Evolutionary conservation across 1,284 basidiomycete genomes (phyloP).

Genomic region (Melampsora larici-populina): DNA sequence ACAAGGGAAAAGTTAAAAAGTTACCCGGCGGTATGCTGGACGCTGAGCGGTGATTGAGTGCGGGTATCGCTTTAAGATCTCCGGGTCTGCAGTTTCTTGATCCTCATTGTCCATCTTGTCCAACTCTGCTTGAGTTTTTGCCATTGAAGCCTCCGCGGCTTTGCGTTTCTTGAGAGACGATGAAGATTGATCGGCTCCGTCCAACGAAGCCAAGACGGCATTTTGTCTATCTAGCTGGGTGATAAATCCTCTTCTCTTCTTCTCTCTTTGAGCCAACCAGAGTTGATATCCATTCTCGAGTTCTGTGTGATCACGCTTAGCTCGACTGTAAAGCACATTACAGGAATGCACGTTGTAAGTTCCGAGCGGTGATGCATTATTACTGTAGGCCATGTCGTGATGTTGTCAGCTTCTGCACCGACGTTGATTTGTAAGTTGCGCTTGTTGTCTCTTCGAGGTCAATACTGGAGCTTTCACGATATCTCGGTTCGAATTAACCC

Average conservation of each 20-base stretch:
- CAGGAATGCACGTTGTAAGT: slow-evolving; percentile 14
- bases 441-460: too few species aligned
- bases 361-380: slow-evolving; percentile 37
- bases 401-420: background rate
- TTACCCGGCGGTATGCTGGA: background rate
- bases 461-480: too few species aligned
- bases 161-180: background rate
- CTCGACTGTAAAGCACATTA: background rate
- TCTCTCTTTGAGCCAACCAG: background rate
- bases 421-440: background rate
- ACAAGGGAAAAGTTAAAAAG: background rate
- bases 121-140: background rate
- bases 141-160: background rate
- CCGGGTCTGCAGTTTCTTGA: background rate
- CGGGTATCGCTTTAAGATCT: background rate
- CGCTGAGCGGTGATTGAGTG: background rate
- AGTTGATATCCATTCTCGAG: background rate
- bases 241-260: background rate
- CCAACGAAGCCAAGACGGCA: background rate
- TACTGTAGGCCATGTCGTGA: background rate
- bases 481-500: too few species aligned
- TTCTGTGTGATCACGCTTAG: background rate
- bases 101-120: slow-evolving; percentile 3
- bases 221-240: background rate
- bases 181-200: background rate